Evolutionary conservation across 805 yeast species (phyloP), one percentile per base, ranked within the genome.

Genomic region (Wickerhamiella cacticola): DNA sequence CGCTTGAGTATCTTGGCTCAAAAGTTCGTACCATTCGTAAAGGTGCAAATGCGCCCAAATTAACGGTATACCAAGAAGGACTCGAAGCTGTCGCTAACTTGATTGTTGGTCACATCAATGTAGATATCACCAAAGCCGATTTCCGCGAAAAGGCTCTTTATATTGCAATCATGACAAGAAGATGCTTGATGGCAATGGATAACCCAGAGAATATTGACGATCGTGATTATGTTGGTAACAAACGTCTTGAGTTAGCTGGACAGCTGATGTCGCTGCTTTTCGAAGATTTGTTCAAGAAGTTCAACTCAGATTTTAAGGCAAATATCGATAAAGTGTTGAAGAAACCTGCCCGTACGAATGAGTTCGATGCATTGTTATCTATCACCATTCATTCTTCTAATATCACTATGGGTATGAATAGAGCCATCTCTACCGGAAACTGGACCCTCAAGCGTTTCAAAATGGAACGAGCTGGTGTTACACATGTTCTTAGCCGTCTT

Each of bases 401-500:
- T 60, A 88, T 92, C 55, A 86, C 98, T 12, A 82, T 82, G 61
- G 98, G 98, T 25, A 70, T 92, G 65, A 88, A 87, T 63, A 75
- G 97, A 59, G 96, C 99, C 39, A 92, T 92, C 42, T 88, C 97
- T 13, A 92, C 99, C 0, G 99, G 99, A 57, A 92, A 92, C 64
- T 92, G 99, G 99, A 86, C 96, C 2, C 73, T 92, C 61, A 92
- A 92, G 68, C 82, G 99, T 69, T 92, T 92, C 72, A 89, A 88
- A 80, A 92, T 92, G 99, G 98, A 92, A 68, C 77, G 98, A 52
- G 98, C 98, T 0, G 98, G 98, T 68, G 98, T 92, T 46, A 92
- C 98, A 2, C 98, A 92, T 63, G 96, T 92, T 34, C 71, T 92
- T 48, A 82, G 94, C 50, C 76, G 98, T 60, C 68, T 92, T 50